Evolutionary conservation across 208 protist species (phyloP).

Genomic region (Acanthamoeba quina): DNA sequence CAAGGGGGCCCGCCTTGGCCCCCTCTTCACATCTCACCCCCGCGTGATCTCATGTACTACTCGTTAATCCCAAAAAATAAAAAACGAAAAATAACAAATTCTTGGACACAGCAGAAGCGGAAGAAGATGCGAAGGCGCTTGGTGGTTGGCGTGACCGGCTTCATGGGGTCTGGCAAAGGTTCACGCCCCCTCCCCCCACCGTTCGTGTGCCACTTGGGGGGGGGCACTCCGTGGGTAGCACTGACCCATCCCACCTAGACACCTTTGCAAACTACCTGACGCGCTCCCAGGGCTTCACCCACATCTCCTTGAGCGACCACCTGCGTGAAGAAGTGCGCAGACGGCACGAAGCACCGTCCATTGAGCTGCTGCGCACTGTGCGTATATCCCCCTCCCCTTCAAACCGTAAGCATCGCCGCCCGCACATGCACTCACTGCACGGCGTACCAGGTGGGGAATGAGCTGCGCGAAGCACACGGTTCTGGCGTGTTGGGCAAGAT

Average conservation of each 20-base stretch:
- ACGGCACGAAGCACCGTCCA: background rate
- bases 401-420: too few species aligned
- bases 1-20: too few species aligned
- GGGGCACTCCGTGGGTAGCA: too few species aligned
- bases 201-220: too few species aligned
- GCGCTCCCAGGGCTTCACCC: background rate
- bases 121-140: background rate
- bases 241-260: background rate
- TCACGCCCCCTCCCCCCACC: background rate
- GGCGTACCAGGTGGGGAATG: background rate
- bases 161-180: constrained; percentile 9
- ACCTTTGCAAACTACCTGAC: constrained; percentile 7
- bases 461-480: constrained; percentile 11
- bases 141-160: constrained; percentile 1
- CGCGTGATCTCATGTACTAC: background rate
- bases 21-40: background rate
- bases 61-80: background rate
- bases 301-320: constrained; percentile 51
- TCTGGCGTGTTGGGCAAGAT: background rate
- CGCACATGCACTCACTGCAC: background rate
- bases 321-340: background rate
- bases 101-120: too few species aligned
- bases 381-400: background rate
- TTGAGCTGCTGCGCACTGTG: background rate
- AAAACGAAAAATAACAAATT: background rate